These are phyloP conservation scores for Infundibulicybe gibba DNA, from an alignment of 768 basidiomycete species.

Conservation along the genomic window DNA sequence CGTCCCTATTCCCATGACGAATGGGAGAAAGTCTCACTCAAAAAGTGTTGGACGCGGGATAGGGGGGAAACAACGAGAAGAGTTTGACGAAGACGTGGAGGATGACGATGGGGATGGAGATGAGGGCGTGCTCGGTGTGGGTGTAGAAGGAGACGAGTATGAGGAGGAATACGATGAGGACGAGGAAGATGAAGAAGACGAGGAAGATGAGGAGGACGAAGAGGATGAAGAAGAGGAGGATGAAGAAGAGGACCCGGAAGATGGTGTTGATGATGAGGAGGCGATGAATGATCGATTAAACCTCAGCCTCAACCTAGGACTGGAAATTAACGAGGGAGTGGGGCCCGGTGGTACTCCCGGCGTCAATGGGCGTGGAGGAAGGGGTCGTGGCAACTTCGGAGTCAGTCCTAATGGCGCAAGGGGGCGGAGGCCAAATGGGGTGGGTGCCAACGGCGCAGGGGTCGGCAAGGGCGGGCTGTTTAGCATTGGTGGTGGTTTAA, in stretches of 20 bases:
- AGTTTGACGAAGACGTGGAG: slow-evolving; percentile 66
- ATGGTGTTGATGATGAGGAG: slow-evolving; percentile 2
- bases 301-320: too few relatives aligned
- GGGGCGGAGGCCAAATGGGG: slow-evolving; percentile 7
- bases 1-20: background rate
- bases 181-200: slow-evolving; percentile 43
- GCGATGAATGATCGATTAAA: slow-evolving; percentile 1
- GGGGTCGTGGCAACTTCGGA: slow-evolving; percentile 13
- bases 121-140: slow-evolving; percentile 50
- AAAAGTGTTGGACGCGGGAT: too few relatives aligned
- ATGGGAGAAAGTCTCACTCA: too few relatives aligned
- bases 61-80: slow-evolving; percentile 20
- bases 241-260: slow-evolving; percentile 35
- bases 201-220: slow-evolving; percentile 48
- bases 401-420: slow-evolving; percentile 15
- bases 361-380: slow-evolving; percentile 10
- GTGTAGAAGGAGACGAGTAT: slow-evolving; percentile 35
- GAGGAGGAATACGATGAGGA: slow-evolving; percentile 35
- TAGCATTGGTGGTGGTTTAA: slow-evolving; percentile 77
- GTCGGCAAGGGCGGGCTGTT: slow-evolving; percentile 64
- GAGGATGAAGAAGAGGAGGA: slow-evolving; percentile 59
- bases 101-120: slow-evolving; percentile 73
- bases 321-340: too few relatives aligned
- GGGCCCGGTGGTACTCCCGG: slow-evolving; percentile 5
- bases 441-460: slow-evolving; percentile 29